A percentile compares a stretch with the other conserved stretches of the same genome.
phyloP scores from a whole-genome alignment of 768 basidiomycete genomes.

The Pholiota microspora region DNA sequence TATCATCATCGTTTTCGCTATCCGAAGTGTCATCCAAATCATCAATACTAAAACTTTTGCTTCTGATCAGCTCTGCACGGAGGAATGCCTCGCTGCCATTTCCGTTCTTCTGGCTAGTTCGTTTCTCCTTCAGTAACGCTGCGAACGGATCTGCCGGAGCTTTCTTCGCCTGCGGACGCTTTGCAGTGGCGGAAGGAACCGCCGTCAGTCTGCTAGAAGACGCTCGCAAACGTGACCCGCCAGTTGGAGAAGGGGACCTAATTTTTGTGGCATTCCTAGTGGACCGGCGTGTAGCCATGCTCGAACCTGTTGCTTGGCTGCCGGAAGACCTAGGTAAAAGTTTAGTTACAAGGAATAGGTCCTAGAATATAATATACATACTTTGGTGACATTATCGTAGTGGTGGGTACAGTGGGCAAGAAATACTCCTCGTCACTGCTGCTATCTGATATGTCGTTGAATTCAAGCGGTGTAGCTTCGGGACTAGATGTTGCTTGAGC shows the following conservation, averaged over 20 bases:
- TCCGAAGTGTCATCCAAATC: constrained; percentile 24
- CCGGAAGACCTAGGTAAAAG: not conserved
- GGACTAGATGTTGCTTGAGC: constrained; percentile 45
- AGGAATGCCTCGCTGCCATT: constrained; percentile 39
- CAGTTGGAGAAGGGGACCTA: constrained; percentile 9
- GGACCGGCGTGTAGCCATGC: not conserved
- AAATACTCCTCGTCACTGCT: constrained; percentile 48
- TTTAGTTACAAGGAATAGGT: not conserved
- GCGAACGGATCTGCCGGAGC: constrained; percentile 45
- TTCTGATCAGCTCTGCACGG: constrained; percentile 46
- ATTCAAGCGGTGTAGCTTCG: constrained; percentile 34
- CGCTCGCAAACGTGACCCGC: not conserved
- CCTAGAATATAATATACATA: constrained; percentile 1
- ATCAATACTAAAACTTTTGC: too few species aligned
- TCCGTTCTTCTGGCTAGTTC: constrained; percentile 33
- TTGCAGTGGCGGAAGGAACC: not conserved
- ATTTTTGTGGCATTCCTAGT: constrained; percentile 16
- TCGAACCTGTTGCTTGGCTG: not conserved
- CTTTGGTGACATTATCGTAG: constrained; percentile 12
- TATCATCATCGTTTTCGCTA: constrained; percentile 10
- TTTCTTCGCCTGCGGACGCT: constrained; percentile 1
- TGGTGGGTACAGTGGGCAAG: constrained; percentile 13
- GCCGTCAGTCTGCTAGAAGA: not conserved
- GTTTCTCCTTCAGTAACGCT: constrained; percentile 54
- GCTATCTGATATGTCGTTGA: constrained; percentile 46